These are phyloP conservation scores for Rhazya stricta DNA, from an alignment of 257 asterid genomes.

Conservation along the genomic window DNA sequence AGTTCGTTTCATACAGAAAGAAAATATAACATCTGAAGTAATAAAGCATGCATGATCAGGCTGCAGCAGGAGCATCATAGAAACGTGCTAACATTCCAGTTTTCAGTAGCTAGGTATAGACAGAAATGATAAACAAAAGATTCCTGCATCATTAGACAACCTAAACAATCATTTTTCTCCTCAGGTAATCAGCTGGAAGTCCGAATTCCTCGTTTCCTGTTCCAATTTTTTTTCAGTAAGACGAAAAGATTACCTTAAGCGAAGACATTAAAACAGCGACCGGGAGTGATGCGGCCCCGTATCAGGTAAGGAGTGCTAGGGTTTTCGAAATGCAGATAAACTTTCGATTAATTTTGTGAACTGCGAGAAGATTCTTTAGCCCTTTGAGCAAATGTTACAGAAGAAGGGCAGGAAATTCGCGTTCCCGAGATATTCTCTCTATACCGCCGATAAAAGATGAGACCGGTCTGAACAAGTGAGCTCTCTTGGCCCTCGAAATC, in stretches of 20 bases:
- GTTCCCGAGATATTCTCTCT: constrained; percentile 17
- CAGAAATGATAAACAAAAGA: neutral
- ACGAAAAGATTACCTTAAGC: constrained; percentile 11
- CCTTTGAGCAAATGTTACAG: neutral
- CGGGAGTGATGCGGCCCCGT: neutral
- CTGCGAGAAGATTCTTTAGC: neutral
- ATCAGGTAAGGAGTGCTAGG: constrained; percentile 22
- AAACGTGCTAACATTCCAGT: neutral
- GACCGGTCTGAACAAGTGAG: neutral
- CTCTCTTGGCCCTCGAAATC: constrained; percentile 6
- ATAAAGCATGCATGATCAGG: neutral
- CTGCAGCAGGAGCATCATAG: neutral
- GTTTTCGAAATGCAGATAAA: constrained; percentile 9
- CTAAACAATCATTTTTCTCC: neutral
- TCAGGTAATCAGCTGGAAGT: neutral
- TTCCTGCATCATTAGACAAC: neutral
- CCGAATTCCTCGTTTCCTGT: neutral
- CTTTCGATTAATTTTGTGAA: neutral
- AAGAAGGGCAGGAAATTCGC: neutral
- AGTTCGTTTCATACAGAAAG: neutral
- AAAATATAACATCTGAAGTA: neutral
- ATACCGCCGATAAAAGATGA: neutral
- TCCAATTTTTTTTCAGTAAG: neutral
- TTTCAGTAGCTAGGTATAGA: neutral
- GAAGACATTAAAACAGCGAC: neutral